Percentiles rank a stretch among this genome's conserved stretches.
These are phyloP conservation scores for Fomitopsis betulina DNA, from an alignment of 1,284 basidiomycete species.

Conservation along the genomic window DNA sequence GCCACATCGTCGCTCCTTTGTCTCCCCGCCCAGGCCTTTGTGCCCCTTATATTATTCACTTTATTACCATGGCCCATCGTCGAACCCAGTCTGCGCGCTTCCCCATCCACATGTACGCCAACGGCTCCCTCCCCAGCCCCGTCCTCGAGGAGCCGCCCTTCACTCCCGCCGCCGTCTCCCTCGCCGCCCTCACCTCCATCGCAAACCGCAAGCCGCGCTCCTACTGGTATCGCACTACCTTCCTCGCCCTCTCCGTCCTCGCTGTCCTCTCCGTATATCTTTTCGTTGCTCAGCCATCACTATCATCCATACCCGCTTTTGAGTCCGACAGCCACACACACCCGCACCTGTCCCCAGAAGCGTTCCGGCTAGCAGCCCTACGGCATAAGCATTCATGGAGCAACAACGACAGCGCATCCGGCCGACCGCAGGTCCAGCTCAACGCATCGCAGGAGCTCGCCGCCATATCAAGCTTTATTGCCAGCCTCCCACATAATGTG, in stretches of 20 bases:
- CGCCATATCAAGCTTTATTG: slow-evolving; percentile 74
- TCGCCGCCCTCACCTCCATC: slow-evolving; percentile 19
- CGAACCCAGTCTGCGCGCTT: slow-evolving; percentile 27
- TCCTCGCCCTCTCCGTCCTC: slow-evolving; percentile 48
- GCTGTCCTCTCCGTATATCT: slow-evolving; percentile 48
- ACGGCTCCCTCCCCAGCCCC: slow-evolving; percentile 13
- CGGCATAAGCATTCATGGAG: slow-evolving; percentile 21
- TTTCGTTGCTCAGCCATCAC: slow-evolving; percentile 41
- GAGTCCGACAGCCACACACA: slow-evolving; percentile 24
- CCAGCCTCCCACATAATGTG: slow-evolving; percentile 73
- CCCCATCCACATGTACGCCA: slow-evolving; percentile 18
- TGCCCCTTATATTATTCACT: slow-evolving; percentile 10
- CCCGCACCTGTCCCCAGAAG: slow-evolving; percentile 20
- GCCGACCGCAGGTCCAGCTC: slow-evolving; percentile 40
- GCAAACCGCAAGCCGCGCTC: slow-evolving; percentile 21
- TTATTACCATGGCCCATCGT: slow-evolving; percentile 26
- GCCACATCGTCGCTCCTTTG: slow-evolving; percentile 7
- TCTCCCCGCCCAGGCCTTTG: background rate
- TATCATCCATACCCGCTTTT: slow-evolving; percentile 35
- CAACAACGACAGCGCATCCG: slow-evolving; percentile 12
- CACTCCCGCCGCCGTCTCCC: slow-evolving; percentile 22
- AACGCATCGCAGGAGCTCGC: slow-evolving; percentile 67
- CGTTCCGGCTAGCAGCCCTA: slow-evolving; percentile 24
- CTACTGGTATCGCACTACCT: slow-evolving; percentile 40
- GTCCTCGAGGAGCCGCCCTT: slow-evolving; percentile 27